Conservation (phyloP, 495 filamentous ascomycete genomes). For the Pseudotulostoma volvatum region DNA sequence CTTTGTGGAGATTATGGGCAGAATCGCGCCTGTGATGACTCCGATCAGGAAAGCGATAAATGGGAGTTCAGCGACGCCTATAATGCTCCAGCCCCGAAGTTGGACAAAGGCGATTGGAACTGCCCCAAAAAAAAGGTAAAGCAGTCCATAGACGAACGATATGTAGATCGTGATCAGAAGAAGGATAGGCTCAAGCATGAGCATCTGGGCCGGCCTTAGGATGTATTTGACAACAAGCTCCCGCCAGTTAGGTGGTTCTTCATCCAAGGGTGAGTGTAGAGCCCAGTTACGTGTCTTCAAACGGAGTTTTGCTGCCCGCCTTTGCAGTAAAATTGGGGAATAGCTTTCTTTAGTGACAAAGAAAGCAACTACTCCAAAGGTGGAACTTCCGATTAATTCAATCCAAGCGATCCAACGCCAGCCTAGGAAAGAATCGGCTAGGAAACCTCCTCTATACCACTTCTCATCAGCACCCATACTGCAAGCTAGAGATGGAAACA, state of each 20-base stretch:
- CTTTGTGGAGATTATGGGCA: slow-evolving; percentile 35
- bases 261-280: slow-evolving; percentile 41
- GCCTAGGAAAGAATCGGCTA: slow-evolving; percentile 35
- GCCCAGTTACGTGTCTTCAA: slow-evolving; percentile 45
- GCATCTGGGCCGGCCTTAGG: slow-evolving; percentile 42
- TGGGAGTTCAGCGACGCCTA: slow-evolving; percentile 36
- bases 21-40: slow-evolving; percentile 29
- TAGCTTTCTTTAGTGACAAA: slow-evolving; percentile 47
- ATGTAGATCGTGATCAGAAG: slow-evolving; percentile 35
- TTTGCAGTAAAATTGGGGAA: slow-evolving; percentile 36
- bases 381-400: slow-evolving; percentile 37
- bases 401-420: slow-evolving; percentile 55
- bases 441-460: slow-evolving; percentile 34
- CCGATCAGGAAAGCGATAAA: slow-evolving; percentile 45
- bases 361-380: slow-evolving; percentile 31
- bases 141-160: slow-evolving; percentile 40
- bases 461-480: slow-evolving; percentile 1
- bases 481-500: background rate
- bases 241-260: slow-evolving; percentile 28
- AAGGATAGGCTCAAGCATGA: slow-evolving; percentile 44
- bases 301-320: slow-evolving; percentile 39
- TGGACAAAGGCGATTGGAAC: slow-evolving; percentile 42
- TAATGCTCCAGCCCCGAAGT: slow-evolving; percentile 32
- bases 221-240: slow-evolving; percentile 36
- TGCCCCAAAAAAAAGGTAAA: slow-evolving; percentile 47